phyloP scores from a whole-genome alignment of 2,329 filamentous ascomycete species.

The Pseudogymnoascus sp. region DNA sequence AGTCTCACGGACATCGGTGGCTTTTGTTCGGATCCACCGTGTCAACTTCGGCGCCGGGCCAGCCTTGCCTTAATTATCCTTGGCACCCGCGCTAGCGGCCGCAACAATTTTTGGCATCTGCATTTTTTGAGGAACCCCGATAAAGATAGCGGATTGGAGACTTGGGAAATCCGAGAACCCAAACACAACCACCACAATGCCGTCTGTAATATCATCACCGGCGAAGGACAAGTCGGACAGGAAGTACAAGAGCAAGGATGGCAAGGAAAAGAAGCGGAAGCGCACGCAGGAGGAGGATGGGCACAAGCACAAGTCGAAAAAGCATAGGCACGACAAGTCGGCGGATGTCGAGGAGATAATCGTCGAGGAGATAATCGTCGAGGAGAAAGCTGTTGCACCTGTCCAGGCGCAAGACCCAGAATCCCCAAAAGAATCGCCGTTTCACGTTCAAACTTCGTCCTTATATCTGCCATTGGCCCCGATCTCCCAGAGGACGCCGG shows the following conservation, averaged over 20 bases:
- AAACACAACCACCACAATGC: slow-evolving; percentile 12
- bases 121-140: slow-evolving; percentile 8
- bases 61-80: slow-evolving; percentile 18
- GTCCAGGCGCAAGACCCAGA: background rate
- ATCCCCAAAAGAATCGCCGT: slow-evolving; percentile 48
- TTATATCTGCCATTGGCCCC: slow-evolving; percentile 72
- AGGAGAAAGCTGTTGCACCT: slow-evolving; percentile 11
- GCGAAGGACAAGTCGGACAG: slow-evolving; percentile 25
- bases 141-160: slow-evolving; percentile 7
- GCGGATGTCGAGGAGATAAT: slow-evolving; percentile 29
- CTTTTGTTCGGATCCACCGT: slow-evolving; percentile 1
- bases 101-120: slow-evolving; percentile 12
- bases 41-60: background rate
- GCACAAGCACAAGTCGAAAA: slow-evolving; percentile 38
- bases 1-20: background rate
- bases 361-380: background rate
- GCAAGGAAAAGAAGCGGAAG: slow-evolving; percentile 34
- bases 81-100: slow-evolving; percentile 18
- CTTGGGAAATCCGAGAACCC: background rate
- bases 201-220: slow-evolving; percentile 10
- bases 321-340: slow-evolving; percentile 35
- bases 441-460: slow-evolving; percentile 70
- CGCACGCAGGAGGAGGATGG: slow-evolving; percentile 32
- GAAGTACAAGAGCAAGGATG: slow-evolving; percentile 29
- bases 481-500: slow-evolving; percentile 57